phyloP scores from a whole-genome alignment of 352 stramenopile species.

The Phytophthora cryptogea region DNA sequence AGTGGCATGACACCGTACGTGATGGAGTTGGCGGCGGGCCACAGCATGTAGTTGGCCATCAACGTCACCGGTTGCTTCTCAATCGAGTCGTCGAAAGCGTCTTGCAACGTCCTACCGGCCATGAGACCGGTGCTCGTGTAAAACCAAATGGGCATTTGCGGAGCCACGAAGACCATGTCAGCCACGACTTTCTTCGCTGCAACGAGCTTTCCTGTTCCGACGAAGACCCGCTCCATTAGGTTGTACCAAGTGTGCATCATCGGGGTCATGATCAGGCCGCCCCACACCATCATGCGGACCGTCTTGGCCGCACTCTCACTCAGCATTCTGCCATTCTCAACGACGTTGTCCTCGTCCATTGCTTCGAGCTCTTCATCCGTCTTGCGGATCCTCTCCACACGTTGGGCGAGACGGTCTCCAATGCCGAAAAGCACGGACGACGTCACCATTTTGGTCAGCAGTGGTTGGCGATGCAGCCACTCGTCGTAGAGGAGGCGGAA shows the following conservation, averaged over 20 bases:
- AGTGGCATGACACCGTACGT: constrained; percentile 38
- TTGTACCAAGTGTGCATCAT: constrained; percentile 92
- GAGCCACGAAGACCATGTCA: constrained; percentile 41
- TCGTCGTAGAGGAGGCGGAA: constrained; percentile 49
- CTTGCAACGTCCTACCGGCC: constrained; percentile 23
- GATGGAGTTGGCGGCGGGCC: constrained; percentile 41
- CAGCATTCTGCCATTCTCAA: constrained; percentile 11
- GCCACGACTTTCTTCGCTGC: constrained; percentile 39
- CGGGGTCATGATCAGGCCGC: constrained; percentile 81
- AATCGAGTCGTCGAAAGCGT: constrained; percentile 30
- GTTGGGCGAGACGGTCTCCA: constrained; percentile 48
- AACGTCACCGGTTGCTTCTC: constrained; percentile 33
- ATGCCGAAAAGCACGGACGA: constrained; percentile 57
- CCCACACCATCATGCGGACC: constrained; percentile 81
- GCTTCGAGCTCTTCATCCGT: constrained; percentile 19
- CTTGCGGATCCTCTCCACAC: constrained; percentile 30
- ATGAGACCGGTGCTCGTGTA: constrained; percentile 39
- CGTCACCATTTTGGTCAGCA: constrained; percentile 67
- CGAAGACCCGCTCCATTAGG: constrained; percentile 60
- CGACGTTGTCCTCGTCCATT: constrained; percentile 8
- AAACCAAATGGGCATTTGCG: constrained; percentile 37
- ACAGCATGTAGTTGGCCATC: constrained; percentile 39
- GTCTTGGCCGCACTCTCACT: constrained; percentile 33
- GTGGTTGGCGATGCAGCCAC: constrained; percentile 42
- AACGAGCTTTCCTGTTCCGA: constrained; percentile 25